Evolutionary conservation across 371 early-diverging fungal genomes (phyloP), one percentile per base, ranked within the genome.

Genomic region (Lichtheimia ramosa): DNA sequence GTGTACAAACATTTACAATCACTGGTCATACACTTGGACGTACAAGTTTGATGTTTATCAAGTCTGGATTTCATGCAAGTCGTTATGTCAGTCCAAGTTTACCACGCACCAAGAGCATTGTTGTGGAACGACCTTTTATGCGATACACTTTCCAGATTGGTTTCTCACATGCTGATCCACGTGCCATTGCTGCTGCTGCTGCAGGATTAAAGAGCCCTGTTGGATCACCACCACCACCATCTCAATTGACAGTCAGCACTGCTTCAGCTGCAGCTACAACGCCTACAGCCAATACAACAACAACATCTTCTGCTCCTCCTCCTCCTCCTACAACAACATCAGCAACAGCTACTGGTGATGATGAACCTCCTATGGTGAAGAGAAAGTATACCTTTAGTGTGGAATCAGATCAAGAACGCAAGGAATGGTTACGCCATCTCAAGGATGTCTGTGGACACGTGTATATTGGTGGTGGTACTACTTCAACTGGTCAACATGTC

Each of bases 91-190:
- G 84, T 18, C 81, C 82, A 10, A 69, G 74, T 3, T 54, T 86
- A 42, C 82, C 86, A 0, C 68, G 75, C 7, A 86, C 86, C 16
- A 84, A 86, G 51, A 80, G 75, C 25, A 78, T 90, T 18, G 81
- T 86, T 0, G 80, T 88, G 7, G 90, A 88, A 59, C 78, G 87
- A 5, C 81, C 85, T 15, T 90, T 88, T 60, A 83, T 90, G 86
- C 70, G 84, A 18, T 83, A 86, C 50, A 85, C 84, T 0, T 87
- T 90, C 64, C 87, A 88, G 59, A 69, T 88, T 48, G 81, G 81
- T 0, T 75, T 86, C 51, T 66, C 66, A 23, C 77, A 75, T 24
- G 54, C 69, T 0, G 74, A 79, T 12, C 63, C 64, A 49, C 53
- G 69, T 12, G 57, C 61, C 16, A 51, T 57, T 21, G 61, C 59